Base-by-base conservation (phyloP, 2,329 filamentous ascomycete genomes). In the Pseudogymnoascus sp. region DNA sequence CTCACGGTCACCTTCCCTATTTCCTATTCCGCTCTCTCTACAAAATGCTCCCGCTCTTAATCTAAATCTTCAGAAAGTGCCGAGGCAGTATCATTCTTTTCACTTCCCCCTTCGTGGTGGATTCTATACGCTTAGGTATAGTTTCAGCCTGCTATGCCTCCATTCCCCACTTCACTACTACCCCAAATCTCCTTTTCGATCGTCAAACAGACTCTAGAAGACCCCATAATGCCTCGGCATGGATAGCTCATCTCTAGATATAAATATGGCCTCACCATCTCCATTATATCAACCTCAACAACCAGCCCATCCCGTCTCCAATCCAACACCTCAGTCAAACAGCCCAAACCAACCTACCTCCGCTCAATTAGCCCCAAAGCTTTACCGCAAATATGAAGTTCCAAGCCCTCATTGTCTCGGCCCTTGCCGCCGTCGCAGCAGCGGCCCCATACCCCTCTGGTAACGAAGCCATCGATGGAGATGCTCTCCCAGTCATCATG, bases 301-400 rank as follows among this genome's bases (percentile, higher is more conserved):
- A 56, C 25, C 28, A 33, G 7, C 25, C 4, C 44, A 28, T 31
- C 21, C 44, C 11, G 21, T 31, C 28, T 31, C 18, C 28, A 33
- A 5, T 33, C 50, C 25, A 33, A 33, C 50, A 53, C 14, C 14
- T 33, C 25, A 31, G 10, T 33, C 47, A n/a, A 33, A 31, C 47
- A 53, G 21, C 21, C 21, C 21, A 31, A 31, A 31, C 8, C 28
- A 31, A 31, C 28, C 28, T 5, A 28, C 5, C 23, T 16, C 44
- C 10, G 5, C 50, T 33, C 16, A 40, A 40, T 2, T 21, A 60
- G 2, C 33, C 33, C 3, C 11, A 4, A 21, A 23, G 2, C 12
- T 4, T n/a, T 5, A 60, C 23, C 59, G 59, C 23, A 37, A 60
- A 60, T 37, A 60, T 60, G 59, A 60, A 60, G 59, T 38, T 42